Conservation (phyloP, 345 rosid species). For the Viola odorata region DNA sequence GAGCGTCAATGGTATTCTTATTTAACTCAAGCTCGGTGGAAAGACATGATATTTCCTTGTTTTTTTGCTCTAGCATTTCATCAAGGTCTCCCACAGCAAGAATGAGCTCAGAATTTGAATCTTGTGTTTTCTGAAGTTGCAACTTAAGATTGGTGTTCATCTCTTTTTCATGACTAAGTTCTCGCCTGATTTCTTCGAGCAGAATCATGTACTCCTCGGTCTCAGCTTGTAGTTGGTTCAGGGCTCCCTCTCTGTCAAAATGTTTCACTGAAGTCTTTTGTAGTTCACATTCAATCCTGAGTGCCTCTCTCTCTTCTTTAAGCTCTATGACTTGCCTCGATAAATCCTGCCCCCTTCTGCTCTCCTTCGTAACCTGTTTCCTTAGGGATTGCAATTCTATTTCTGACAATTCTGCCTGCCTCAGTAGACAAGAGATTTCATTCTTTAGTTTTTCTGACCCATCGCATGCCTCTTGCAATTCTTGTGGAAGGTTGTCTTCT, state of each 20-base stretch:
- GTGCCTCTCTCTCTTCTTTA: slow-evolving; percentile 65
- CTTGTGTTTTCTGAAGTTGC: slow-evolving; percentile 88
- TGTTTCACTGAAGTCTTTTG: slow-evolving; percentile 44
- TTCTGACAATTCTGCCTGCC: slow-evolving; percentile 26
- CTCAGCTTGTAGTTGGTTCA: slow-evolving; percentile 47
- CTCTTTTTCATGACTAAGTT: slow-evolving; percentile 66
- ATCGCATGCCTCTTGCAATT: slow-evolving; percentile 8
- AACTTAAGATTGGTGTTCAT: slow-evolving; percentile 54
- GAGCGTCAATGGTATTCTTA: slow-evolving; percentile 28
- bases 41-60: slow-evolving; percentile 32
- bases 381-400: slow-evolving; percentile 24
- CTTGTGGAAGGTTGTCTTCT: slow-evolving; percentile 13
- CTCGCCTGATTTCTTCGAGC: slow-evolving; percentile 69
- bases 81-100: slow-evolving; percentile 88
- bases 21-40: slow-evolving; percentile 12
- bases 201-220: slow-evolving; percentile 53
- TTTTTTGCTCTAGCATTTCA: slow-evolving; percentile 59
- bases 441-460: slow-evolving; percentile 19
- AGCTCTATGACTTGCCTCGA: slow-evolving; percentile 17
- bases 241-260: slow-evolving; percentile 16
- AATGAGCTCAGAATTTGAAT: slow-evolving; percentile 81
- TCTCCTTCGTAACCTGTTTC: slow-evolving; percentile 20
- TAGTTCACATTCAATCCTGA: slow-evolving; percentile 49
- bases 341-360: slow-evolving; percentile 28
- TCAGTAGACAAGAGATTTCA: slow-evolving; percentile 18